Evolutionary conservation across 78 protist species (phyloP), one percentile per base, ranked within the genome.

Genomic region (slime mould (Dictyostelium discoideum)): DNA sequence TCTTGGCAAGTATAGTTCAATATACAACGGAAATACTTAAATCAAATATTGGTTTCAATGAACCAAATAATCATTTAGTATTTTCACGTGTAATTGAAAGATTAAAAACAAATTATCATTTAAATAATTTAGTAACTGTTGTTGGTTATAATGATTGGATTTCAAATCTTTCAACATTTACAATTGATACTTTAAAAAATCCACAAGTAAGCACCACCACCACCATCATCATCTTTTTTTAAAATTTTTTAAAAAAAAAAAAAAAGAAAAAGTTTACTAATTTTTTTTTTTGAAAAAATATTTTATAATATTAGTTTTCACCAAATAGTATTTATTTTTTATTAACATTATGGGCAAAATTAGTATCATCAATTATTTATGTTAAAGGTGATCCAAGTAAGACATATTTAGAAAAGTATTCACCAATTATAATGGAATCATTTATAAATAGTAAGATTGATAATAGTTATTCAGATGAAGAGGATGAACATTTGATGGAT

Each of bases 271-370:
- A 32, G 37, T 32, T 32, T 32, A 32, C 14, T 69, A 26, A 67
- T 72, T 65, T 9, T 22, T 65, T 13, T 13, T 65, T 65, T 22
- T 65, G 1, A 1, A 32, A 32, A 1, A 32, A 32, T 32, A 32
- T 32, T 32, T 32, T 32, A 32, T 10, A 32, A 83, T 4, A 37
- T 39, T 69, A 90, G 87, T 90, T 90, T 82, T 90, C 95, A 26
- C 95, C 95, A 80, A 90, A 82, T 73, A 82, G 88, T 90, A 82
- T 90, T 46, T 82, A 90, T 90, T 90, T 69, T 90, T 73, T 90
- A 72, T 54, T 90, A 39, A 82, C 95, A 20, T 73, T 90, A 69
- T 90, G 95, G 95, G 54, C 87, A 9, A 90, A 90, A 39, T 90
- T 90, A 24, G 95, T 90, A 29, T 46, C 88, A 50, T 82, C 95